Conservation (phyloP, 2,329 filamentous ascomycete genomes). For the Talaromyces rugulosus region DNA sequence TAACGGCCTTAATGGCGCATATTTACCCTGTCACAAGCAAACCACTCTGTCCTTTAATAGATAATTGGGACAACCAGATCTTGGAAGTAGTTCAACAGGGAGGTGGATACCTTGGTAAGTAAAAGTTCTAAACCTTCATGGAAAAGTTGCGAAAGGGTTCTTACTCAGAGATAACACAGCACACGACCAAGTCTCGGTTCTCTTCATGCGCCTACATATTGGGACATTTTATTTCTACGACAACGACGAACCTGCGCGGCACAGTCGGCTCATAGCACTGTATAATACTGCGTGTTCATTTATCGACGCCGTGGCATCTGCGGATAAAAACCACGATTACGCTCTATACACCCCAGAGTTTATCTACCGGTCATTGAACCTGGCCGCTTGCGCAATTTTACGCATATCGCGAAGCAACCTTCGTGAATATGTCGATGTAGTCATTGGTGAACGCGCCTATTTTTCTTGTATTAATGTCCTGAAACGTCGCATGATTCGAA, state of each 20-base stretch:
- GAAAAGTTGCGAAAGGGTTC: not conserved
- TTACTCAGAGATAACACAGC: not conserved
- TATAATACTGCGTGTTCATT: not conserved
- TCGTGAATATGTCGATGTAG: not conserved
- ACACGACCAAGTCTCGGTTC: not conserved
- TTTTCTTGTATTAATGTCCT: not conserved
- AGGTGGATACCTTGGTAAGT: not conserved
- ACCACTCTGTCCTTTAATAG: not conserved
- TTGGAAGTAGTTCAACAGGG: not conserved
- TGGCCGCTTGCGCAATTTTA: not conserved
- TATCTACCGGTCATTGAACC: not conserved
- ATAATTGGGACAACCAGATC: not conserved
- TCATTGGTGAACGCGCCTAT: not conserved
- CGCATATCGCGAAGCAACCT: constrained; percentile 3
- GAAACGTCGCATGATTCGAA: constrained; percentile 1
- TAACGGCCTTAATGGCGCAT: not conserved
- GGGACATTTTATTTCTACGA: not conserved
- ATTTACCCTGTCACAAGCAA: not conserved
- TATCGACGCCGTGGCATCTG: not conserved
- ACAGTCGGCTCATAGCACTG: not conserved
- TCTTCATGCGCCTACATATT: not conserved
- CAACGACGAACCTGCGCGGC: not conserved
- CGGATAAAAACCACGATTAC: not conserved
- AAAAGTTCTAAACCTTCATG: not conserved
- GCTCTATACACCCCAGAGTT: not conserved